Evolutionary conservation across 441 rosid genomes (phyloP), one percentile per base, ranked within the genome.

Genomic region (Adansonia rubrostipa): DNA sequence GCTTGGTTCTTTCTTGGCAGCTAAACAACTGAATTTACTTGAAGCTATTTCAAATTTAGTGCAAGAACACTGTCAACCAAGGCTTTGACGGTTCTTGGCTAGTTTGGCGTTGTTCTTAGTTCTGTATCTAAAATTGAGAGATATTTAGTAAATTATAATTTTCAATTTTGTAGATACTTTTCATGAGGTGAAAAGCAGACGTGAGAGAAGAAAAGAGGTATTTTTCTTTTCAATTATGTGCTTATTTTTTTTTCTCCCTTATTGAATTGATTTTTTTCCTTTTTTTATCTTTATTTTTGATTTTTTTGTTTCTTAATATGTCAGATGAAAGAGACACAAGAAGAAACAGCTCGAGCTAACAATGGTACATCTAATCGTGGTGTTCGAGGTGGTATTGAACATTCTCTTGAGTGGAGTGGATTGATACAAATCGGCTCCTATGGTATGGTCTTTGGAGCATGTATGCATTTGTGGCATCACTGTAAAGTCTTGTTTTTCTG

Each of bases 131-230:
- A 5, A 57, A 22, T 24, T 1, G 33, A 22, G 50, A 17, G 48
- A 74, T 77, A 33, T 40, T 65, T 66, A 62, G 14, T 82, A 73
- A 78, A 64, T 53, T 72, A 48, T 47, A 57, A 9, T 58, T 80
- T 50, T 71, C 20, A 57, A 42, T 75, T 71, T 70, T 84, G 86
- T 73, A 89, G 93, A 89, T 85, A 80, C 85, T 63, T 89, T 89
- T 83, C 91, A 82, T 58, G 85, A 83, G 86, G 93, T 88, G 85
- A 88, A 88, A 87, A 89, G 91, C 90, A 89, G 82, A 69, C 89
- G 89, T 56, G 88, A 87, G 60, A 85, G 87, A 77, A 85, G 88
- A 80, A 89, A 84, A 87, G 87, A 88, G 93, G 93, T 89, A 82
- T 67, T 47, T 36, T 60, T 48, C 47, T 56, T 33, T 33, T n/a